Percentiles rank a stretch among this genome's conserved stretches.
Conservation (phyloP, 140 eudicot genomes). For the Flaveria floridana region DNA sequence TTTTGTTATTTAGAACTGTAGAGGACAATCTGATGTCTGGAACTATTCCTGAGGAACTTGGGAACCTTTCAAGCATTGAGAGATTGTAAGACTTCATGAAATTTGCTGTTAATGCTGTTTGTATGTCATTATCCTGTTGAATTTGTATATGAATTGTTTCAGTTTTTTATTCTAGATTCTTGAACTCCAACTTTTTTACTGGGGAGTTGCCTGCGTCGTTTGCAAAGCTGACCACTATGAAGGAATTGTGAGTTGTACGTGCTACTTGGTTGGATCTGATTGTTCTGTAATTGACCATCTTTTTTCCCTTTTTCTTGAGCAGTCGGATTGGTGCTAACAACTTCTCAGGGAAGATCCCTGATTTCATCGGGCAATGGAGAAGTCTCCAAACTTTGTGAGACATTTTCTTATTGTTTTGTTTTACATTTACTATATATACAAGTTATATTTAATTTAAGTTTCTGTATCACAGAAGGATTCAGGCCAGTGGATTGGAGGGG, state of each 20-base stretch:
- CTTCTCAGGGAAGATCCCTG: constrained; percentile 60
- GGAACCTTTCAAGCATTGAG: constrained; percentile 50
- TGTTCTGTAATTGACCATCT: neutral
- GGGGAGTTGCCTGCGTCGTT: constrained; percentile 58
- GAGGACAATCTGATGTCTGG: constrained; percentile 64
- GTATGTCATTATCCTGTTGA: neutral
- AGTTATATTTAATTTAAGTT: neutral
- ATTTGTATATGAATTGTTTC: constrained; percentile 11
- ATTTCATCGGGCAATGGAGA: constrained; percentile 56
- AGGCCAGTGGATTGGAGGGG: constrained; percentile 62
- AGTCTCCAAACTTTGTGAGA: constrained; percentile 51
- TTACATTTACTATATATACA: neutral
- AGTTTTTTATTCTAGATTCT: constrained; percentile 30
- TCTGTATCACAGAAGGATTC: constrained; percentile 52
- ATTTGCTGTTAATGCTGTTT: neutral
- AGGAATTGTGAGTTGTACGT: constrained; percentile 50
- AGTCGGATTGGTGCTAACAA: constrained; percentile 58
- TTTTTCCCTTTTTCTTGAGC: constrained; percentile 11
- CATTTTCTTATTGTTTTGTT: constrained; percentile 13
- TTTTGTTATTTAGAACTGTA: neutral
- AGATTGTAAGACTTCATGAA: constrained; percentile 45
- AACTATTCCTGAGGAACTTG: constrained; percentile 58
- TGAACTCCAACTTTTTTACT: constrained; percentile 55
- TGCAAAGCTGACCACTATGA: constrained; percentile 46
- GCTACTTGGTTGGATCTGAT: neutral